These are phyloP conservation scores for Chalaropsis thielavioides DNA, from an alignment of 2,329 filamentous ascomycete genomes.

Conservation along the genomic window DNA sequence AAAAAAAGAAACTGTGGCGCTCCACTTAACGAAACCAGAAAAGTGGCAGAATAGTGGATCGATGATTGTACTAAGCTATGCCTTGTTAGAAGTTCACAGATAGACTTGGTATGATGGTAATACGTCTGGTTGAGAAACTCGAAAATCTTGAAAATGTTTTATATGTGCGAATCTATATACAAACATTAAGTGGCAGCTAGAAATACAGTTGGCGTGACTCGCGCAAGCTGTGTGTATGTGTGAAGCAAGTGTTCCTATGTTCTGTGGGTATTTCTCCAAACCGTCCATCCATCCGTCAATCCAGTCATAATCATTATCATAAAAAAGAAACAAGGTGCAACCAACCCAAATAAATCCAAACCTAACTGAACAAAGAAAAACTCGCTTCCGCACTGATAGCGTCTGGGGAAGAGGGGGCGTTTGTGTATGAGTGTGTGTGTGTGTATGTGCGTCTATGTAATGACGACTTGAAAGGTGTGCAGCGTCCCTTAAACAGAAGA, in stretches of 20 bases:
- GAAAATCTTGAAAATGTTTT: not conserved
- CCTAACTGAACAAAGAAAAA: conserved; percentile 17
- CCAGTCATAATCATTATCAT: conserved; percentile 18
- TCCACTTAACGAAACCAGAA: not conserved
- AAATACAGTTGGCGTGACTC: not conserved
- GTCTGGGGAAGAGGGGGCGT: not conserved
- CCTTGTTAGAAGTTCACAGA: too few relatives aligned
- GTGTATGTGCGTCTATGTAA: not conserved
- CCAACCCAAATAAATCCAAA: conserved; percentile 13
- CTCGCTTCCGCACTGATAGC: conserved; percentile 18
- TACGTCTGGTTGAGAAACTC: not conserved
- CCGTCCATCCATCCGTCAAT: conserved; percentile 7
- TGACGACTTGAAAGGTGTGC: too few relatives aligned
- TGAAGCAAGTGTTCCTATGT: conserved; percentile 16
- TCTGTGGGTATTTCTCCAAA: conserved; percentile 17
- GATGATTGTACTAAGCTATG: not conserved
- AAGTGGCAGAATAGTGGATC: not conserved
- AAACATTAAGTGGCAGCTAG: not conserved
- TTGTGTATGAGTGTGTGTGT: not conserved
- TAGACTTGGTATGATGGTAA: too few relatives aligned
- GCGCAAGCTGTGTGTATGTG: conserved; percentile 1
- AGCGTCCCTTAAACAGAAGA: too few relatives aligned
- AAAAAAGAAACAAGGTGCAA: conserved; percentile 10
- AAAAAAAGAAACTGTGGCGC: not conserved
- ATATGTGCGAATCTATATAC: conserved; percentile 9